These are phyloP conservation scores for Verticillium dahliae DNA, from an alignment of 2,329 filamentous ascomycete species.

Conservation along the genomic window DNA sequence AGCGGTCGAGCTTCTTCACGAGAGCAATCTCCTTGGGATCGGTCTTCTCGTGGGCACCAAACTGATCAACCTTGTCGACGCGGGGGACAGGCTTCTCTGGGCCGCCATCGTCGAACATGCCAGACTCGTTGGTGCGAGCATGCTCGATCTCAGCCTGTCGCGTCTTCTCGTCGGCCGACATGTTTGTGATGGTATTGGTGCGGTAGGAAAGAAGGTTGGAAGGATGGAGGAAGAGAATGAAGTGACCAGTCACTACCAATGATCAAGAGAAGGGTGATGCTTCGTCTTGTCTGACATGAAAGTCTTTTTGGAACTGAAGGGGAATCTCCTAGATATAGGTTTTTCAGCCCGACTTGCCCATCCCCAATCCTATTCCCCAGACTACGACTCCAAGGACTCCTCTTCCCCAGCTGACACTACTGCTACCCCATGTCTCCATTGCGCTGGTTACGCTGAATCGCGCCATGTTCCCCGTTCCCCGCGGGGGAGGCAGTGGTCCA, in stretches of 20 bases:
- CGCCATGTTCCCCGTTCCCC: not conserved
- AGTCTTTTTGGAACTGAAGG: not conserved
- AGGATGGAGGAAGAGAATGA: not conserved
- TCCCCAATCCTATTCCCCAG: not conserved
- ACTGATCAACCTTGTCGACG: conserved; percentile 23
- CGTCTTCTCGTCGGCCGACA: not conserved
- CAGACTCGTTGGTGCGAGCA: conserved; percentile 4
- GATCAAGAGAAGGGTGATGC: not conserved
- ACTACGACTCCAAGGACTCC: not conserved
- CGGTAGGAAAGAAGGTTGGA: not conserved
- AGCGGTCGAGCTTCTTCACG: conserved; percentile 31
- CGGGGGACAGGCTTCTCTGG: conserved; percentile 13
- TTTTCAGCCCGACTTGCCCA: not conserved
- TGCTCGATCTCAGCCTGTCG: not conserved
- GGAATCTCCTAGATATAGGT: not conserved
- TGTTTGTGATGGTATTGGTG: not conserved
- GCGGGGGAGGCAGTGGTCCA: not conserved
- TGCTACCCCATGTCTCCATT: not conserved
- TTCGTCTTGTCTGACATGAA: not conserved
- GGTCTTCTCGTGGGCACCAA: conserved; percentile 30
- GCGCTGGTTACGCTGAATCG: not conserved
- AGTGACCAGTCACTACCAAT: not conserved
- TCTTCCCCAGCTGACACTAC: not conserved
- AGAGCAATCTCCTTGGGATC: conserved; percentile 32
- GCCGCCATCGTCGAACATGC: conserved; percentile 11